Conservation (phyloP, 2,329 filamentous ascomycete genomes). For the Scedosporium aurantiacum region DNA sequence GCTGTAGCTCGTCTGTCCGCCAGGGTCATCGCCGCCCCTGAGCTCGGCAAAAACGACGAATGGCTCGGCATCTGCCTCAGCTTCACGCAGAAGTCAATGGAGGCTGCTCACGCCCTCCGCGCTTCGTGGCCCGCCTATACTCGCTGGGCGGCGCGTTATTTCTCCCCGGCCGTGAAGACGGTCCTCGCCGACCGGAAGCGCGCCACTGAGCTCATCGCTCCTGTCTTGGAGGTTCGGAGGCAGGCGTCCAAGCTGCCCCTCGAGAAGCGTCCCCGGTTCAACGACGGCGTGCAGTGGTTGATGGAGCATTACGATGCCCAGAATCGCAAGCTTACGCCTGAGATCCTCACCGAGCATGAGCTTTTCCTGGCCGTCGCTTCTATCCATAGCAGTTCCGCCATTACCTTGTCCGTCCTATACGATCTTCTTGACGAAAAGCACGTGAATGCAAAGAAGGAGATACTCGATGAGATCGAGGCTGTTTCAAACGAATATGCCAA, state of each 20-base stretch:
- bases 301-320: slow-evolving; percentile 4
- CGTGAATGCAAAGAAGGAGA: neutral
- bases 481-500: neutral
- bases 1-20: neutral
- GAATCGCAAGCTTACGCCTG: slow-evolving; percentile 2
- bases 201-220: neutral
- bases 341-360: slow-evolving; percentile 2
- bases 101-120: slow-evolving; percentile 2
- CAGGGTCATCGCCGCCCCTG: slow-evolving; percentile 1
- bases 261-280: slow-evolving; percentile 3
- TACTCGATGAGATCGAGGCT: neutral
- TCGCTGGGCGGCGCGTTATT: slow-evolving; percentile 1
- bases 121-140: slow-evolving; percentile 4
- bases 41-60: slow-evolving; percentile 1
- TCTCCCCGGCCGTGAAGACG: slow-evolving; percentile 1
- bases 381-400: slow-evolving; percentile 4
- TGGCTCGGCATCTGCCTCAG: slow-evolving; percentile 4
- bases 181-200: slow-evolving; percentile 4
- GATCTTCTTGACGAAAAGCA: neutral
- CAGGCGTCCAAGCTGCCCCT: neutral
- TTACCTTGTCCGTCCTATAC: neutral
- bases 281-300: slow-evolving; percentile 4
- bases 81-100: slow-evolving; percentile 4
- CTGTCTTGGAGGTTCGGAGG: neutral
- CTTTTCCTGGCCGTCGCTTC: slow-evolving; percentile 3